A percentile compares a stretch with the other conserved stretches of the same genome.
phyloP scores from a whole-genome alignment of 2,329 filamentous ascomycete species.

The Calonectria ilicicola region DNA sequence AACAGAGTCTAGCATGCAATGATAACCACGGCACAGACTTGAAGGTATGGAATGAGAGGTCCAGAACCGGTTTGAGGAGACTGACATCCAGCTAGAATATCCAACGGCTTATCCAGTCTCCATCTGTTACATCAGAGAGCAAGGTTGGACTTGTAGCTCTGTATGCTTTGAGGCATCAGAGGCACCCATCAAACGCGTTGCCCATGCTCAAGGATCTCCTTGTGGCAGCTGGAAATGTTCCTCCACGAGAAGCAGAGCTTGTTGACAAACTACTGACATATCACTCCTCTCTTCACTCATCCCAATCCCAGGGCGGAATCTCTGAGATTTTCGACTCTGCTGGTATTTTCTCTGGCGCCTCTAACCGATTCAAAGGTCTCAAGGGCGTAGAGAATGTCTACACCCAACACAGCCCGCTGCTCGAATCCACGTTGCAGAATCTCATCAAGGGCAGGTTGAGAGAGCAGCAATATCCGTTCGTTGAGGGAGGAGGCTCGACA shows the following conservation, averaged over 20 bases:
- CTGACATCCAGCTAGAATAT: conserved; percentile 69
- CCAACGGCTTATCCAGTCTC: conserved; percentile 86
- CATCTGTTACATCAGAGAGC: conserved; percentile 80
- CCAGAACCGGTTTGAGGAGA: background rate
- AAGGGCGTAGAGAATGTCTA: conserved; percentile 99
- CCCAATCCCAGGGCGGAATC: conserved; percentile 81
- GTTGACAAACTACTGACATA: conserved; percentile 88
- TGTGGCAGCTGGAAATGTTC: conserved; percentile 83
- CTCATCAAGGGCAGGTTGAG: conserved; percentile 91
- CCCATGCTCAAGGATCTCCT: conserved; percentile 90
- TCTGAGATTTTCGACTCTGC: conserved; percentile 92
- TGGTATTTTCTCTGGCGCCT: conserved; percentile 90
- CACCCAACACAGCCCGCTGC: conserved; percentile 91
- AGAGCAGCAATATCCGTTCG: conserved; percentile 91
- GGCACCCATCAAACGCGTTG: conserved; percentile 84
- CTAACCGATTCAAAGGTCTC: conserved; percentile 90
- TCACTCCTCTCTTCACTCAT: conserved; percentile 86
- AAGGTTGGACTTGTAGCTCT: conserved; percentile 92
- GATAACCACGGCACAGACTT: conserved; percentile 93
- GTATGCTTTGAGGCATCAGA: conserved; percentile 94
- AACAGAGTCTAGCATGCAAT: conserved; percentile 96
- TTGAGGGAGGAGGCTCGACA: conserved; percentile 88
- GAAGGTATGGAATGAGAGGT: conserved; percentile 68
- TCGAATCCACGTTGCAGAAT: conserved; percentile 90
- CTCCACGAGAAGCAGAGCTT: conserved; percentile 79